phyloP scores from a whole-genome alignment of 306 rosid species.

The Lotus japonicus region DNA sequence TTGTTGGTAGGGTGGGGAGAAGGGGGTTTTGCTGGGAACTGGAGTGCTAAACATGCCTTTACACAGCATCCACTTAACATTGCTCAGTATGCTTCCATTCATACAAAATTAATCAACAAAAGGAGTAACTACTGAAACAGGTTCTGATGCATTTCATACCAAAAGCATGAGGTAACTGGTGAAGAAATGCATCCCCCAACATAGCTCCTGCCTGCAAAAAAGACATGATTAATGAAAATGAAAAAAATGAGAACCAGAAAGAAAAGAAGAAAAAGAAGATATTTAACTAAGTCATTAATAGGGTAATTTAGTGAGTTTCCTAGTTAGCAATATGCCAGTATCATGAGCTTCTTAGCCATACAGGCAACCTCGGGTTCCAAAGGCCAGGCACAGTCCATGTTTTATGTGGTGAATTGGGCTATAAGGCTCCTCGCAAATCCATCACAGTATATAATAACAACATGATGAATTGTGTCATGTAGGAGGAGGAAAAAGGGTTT shows the following conservation, averaged over 20 bases:
- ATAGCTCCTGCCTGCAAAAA: conserved; percentile 93
- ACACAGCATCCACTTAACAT: background rate
- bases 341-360: background rate
- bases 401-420: no score
- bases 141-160: conserved; percentile 43
- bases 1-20: background rate
- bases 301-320: background rate
- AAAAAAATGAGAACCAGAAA: conserved; percentile 15
- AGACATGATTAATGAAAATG: conserved; percentile 13
- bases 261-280: background rate
- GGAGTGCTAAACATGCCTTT: background rate
- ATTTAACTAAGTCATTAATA: background rate
- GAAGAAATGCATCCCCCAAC: conserved; percentile 98
- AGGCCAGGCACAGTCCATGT: no score
- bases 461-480: no score
- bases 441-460: no score
- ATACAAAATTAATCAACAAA: background rate
- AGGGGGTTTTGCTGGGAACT: background rate
- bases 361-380: background rate
- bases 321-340: conserved; percentile 16
- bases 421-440: no score
- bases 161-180: conserved; percentile 96
- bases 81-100: background rate
- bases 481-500: background rate
- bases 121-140: background rate